These are phyloP conservation scores for Vinca minor DNA, from an alignment of 257 asterid species.

Conservation along the genomic window DNA sequence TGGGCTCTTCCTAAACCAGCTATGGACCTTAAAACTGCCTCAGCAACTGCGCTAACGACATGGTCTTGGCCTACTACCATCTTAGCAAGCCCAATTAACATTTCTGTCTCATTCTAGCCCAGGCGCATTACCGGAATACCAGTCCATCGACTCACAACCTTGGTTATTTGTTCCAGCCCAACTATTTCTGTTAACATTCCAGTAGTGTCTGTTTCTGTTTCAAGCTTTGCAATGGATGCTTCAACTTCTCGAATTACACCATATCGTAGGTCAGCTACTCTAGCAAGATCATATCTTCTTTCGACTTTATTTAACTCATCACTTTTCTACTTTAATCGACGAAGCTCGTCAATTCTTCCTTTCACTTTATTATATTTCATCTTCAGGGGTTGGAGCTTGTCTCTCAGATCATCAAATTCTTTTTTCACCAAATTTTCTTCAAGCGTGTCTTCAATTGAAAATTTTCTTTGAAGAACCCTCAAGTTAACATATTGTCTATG, in stretches of 20 bases:
- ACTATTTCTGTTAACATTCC: constrained; percentile 77
- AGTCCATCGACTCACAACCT: constrained; percentile 94
- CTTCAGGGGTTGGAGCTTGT: constrained; percentile 70
- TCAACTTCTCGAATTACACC: constrained; percentile 88
- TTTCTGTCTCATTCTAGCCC: constrained; percentile 81
- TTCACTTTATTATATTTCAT: constrained; percentile 82
- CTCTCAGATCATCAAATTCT: constrained; percentile 89
- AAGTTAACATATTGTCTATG: constrained; percentile 18
- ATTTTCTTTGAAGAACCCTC: constrained; percentile 15
- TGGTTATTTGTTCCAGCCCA: constrained; percentile 87
- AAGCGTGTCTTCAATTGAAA: constrained; percentile 12
- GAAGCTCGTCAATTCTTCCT: constrained; percentile 70
- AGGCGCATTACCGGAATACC: constrained; percentile 71
- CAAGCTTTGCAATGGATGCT: constrained; percentile 60
- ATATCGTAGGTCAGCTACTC: constrained; percentile 82
- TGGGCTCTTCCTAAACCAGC: constrained; percentile 85
- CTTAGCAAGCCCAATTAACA: constrained; percentile 56
- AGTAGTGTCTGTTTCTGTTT: constrained; percentile 35
- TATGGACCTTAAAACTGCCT: constrained; percentile 79
- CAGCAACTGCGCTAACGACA: constrained; percentile 71
- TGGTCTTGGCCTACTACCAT: constrained; percentile 59
- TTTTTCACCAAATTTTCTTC: constrained; percentile 44
- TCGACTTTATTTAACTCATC: constrained; percentile 77
- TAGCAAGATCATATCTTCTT: constrained; percentile 80
- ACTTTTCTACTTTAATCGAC: constrained; percentile 60